Percentiles rank a stretch among this genome's conserved stretches.
phyloP scores from a whole-genome alignment of 345 rosid genomes.

The Turnera subulata region DNA sequence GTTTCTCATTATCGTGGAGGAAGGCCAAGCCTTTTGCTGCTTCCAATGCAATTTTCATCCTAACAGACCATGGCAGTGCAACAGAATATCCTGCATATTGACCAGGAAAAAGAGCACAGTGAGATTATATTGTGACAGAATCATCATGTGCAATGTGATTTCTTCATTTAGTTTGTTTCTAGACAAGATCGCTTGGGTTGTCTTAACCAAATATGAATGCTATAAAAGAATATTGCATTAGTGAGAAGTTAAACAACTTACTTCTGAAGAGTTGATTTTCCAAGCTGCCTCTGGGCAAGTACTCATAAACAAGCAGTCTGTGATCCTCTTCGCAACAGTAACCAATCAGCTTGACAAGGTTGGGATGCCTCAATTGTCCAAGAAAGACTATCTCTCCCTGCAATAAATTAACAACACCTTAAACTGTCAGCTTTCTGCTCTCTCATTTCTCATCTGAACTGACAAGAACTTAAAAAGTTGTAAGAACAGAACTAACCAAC shows the following conservation, averaged over 20 bases:
- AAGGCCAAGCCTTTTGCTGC: conserved; percentile 83
- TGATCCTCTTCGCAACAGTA: conserved; percentile 73
- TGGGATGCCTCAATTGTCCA: conserved; percentile 64
- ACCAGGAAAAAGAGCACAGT: background rate
- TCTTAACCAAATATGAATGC: background rate
- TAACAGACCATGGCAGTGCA: conserved; percentile 58
- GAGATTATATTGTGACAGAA: background rate
- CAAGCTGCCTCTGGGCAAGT: conserved; percentile 68
- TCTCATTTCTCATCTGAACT: no score
- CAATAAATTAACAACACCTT: conserved; percentile 8
- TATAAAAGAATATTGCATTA: no score
- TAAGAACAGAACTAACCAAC: conserved; percentile 33
- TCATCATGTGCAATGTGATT: no score
- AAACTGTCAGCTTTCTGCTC: no score
- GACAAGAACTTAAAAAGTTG: background rate
- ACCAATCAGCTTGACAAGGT: conserved; percentile 79
- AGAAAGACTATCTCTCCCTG: conserved; percentile 82
- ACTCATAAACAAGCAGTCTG: conserved; percentile 67
- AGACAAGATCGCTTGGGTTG: no score
- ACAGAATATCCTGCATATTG: conserved; percentile 43
- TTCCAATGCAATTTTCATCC: conserved; percentile 77
- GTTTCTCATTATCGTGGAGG: conserved; percentile 67
- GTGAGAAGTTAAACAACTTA: conserved; percentile 20
- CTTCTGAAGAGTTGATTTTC: conserved; percentile 74
- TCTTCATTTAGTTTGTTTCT: no score